These are phyloP conservation scores for Ophiostoma quercus DNA, from an alignment of 2,329 filamentous ascomycete species.

Conservation along the genomic window DNA sequence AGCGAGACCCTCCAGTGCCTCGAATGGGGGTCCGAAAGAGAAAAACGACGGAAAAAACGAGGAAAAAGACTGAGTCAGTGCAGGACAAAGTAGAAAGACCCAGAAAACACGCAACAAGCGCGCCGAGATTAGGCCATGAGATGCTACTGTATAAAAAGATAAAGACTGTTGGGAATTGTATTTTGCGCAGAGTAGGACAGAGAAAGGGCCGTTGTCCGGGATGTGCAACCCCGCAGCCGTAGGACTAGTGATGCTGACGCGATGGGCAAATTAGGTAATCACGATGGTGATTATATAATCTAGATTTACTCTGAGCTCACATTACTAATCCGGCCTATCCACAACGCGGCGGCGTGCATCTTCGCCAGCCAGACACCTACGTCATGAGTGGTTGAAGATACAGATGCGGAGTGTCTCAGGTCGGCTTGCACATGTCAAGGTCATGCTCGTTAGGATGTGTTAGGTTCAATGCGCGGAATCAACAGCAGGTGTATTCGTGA, in stretches of 20 bases:
- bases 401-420: background rate
- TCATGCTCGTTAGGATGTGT: background rate
- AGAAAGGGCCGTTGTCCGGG: constrained; percentile 1
- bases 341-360: background rate
- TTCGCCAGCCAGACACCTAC: background rate
- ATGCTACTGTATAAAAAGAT: constrained; percentile 1
- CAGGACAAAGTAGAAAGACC: constrained; percentile 12
- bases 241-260: background rate
- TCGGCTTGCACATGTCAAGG: background rate
- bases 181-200: no score
- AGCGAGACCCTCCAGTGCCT: constrained; percentile 11
- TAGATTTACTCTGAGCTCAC: background rate
- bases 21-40: background rate
- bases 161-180: background rate
- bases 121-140: constrained; percentile 12
- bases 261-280: background rate
- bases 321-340: background rate
- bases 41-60: background rate
- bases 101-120: constrained; percentile 5
- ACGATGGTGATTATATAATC: background rate
- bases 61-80: background rate
- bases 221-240: background rate
- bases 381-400: background rate
- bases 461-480: background rate
- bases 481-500: background rate